phyloP scores from a whole-genome alignment of 2,329 filamentous ascomycete genomes.

The Hymenoscyphus fructigenus region DNA sequence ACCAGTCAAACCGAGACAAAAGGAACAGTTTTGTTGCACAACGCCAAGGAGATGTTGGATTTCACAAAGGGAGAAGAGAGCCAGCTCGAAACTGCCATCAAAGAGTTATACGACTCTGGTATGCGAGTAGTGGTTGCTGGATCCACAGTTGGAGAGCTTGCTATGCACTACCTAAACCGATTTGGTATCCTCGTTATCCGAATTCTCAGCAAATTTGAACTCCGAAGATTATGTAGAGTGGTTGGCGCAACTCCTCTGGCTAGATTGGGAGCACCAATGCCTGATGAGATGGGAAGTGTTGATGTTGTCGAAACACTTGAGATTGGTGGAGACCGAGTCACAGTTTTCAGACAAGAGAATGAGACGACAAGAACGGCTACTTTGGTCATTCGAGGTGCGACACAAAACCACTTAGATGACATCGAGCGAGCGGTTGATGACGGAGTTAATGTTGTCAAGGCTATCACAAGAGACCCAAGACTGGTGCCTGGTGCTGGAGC shows the following conservation, averaged over 20 bases:
- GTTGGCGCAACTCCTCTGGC: constrained; percentile 96
- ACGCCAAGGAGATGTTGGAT: constrained; percentile 97
- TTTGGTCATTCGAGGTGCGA: constrained; percentile 89
- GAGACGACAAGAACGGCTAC: constrained; percentile 91
- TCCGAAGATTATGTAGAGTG: constrained; percentile 90
- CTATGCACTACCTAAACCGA: constrained; percentile 96
- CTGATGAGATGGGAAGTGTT: constrained; percentile 96
- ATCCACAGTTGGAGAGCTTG: constrained; percentile 90
- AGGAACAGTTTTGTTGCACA: constrained; percentile 94
- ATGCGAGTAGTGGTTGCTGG: constrained; percentile 90
- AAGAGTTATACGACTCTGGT: constrained; percentile 93
- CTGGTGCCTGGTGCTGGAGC: constrained; percentile 93
- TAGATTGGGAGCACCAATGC: constrained; percentile 94
- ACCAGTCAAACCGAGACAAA: constrained; percentile 97
- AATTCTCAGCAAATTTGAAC: constrained; percentile 96
- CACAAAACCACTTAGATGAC: constrained; percentile 97
- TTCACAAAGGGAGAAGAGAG: constrained; percentile 96
- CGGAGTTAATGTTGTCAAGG: constrained; percentile 97
- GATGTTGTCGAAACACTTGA: constrained; percentile 96
- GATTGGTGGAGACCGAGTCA: constrained; percentile 96
- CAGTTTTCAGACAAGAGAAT: constrained; percentile 95
- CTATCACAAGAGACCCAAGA: constrained; percentile 88
- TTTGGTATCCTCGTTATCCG: constrained; percentile 96
- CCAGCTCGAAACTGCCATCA: constrained; percentile 87
- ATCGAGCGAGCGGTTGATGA: constrained; percentile 96